A percentile compares a stretch with the other conserved stretches of the same genome.
These are phyloP conservation scores for Amylocarpus encephaloides DNA, from an alignment of 2,329 filamentous ascomycete species.

Conservation along the genomic window DNA sequence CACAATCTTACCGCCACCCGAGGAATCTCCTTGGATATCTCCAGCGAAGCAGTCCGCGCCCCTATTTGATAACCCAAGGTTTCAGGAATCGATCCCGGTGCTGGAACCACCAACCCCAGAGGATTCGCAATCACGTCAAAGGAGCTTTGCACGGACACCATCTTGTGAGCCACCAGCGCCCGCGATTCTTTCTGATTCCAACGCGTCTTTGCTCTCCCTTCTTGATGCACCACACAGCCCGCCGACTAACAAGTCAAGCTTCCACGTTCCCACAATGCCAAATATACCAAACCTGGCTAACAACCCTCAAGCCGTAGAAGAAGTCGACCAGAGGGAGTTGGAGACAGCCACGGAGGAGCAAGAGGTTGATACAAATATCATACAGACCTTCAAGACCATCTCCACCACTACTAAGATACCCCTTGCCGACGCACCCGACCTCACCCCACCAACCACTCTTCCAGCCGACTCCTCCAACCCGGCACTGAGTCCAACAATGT, in stretches of 20 bases:
- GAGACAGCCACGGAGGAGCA: conserved; percentile 15
- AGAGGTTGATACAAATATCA: conserved; percentile 5
- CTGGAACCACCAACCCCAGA: conserved; percentile 5
- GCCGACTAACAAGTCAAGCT: background rate
- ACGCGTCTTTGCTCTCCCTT: conserved; percentile 54
- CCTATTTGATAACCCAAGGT: background rate
- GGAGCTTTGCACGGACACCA: conserved; percentile 49
- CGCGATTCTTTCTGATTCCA: conserved; percentile 46
- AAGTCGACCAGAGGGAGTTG: conserved; percentile 7
- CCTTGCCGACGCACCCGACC: conserved; percentile 24
- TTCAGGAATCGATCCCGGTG: background rate
- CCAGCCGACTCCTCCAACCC: conserved; percentile 37
- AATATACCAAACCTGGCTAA: conserved; percentile 2
- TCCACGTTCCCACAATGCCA: conserved; percentile 1
- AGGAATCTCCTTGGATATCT: conserved; percentile 25
- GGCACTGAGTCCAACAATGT: conserved; percentile 59
- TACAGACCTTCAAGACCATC: conserved; percentile 29
- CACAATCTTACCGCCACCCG: conserved; percentile 41
- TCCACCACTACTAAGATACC: conserved; percentile 31
- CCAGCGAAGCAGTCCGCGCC: conserved; percentile 15
- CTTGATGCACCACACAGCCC: conserved; percentile 46
- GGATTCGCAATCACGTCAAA: background rate
- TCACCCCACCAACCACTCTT: conserved; percentile 17
- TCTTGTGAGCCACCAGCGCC: conserved; percentile 57
- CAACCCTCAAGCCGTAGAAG: conserved; percentile 20